These are phyloP conservation scores for Malassezia equina DNA, from an alignment of 1,284 basidiomycete genomes.

Conservation along the genomic window DNA sequence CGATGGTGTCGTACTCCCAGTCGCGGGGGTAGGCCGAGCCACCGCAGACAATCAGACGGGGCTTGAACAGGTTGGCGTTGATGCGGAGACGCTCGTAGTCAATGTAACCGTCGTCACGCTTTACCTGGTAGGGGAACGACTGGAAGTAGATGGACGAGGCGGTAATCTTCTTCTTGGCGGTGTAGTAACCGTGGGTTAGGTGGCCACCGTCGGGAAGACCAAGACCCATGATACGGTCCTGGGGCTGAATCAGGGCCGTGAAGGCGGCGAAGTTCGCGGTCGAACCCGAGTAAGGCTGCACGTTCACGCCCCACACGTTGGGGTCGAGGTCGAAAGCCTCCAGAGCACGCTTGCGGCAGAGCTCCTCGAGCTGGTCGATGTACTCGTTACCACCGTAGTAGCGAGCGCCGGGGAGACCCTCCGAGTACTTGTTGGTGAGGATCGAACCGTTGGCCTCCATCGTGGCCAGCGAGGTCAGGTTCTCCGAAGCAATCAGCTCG, in stretches of 20 bases:
- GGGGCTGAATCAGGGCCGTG: constrained; percentile 90
- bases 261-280: constrained; percentile 79
- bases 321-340: constrained; percentile 93
- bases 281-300: constrained; percentile 90
- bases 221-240: constrained; percentile 98
- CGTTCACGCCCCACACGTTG: constrained; percentile 88
- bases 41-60: constrained; percentile 89
- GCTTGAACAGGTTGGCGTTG: constrained; percentile 94
- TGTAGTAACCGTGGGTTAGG: constrained; percentile 96
- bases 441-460: constrained; percentile 99
- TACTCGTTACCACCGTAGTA: constrained; percentile 85
- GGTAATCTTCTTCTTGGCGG: constrained; percentile 99
- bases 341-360: constrained; percentile 90
- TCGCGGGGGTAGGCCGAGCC: constrained; percentile 97
- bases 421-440: constrained; percentile 89
- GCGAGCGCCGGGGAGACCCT: constrained; percentile 63
- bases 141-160: constrained; percentile 99
- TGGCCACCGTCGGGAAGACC: constrained; percentile 97
- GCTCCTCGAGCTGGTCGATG: constrained; percentile 88
- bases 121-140: constrained; percentile 85
- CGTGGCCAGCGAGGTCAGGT: constrained; percentile 46
- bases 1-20: constrained; percentile 65
- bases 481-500: constrained; percentile 87
- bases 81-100: constrained; percentile 75
- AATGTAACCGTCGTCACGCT: constrained; percentile 64